phyloP scores from a whole-genome alignment of 176 grass and related monocot species.

The Oryza australiensis region DNA sequence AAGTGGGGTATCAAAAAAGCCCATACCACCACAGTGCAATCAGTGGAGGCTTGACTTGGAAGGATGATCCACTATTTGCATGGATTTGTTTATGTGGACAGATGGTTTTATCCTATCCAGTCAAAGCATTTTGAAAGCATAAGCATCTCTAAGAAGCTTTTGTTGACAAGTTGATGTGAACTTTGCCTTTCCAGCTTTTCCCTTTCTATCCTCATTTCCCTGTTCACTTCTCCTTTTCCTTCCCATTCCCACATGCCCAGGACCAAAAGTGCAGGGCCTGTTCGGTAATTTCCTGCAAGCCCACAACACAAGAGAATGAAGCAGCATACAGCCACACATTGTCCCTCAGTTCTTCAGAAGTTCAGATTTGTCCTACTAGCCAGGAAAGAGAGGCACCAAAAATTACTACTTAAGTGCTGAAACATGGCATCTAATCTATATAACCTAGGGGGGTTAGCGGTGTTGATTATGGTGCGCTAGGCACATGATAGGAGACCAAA shows the following conservation, averaged over 20 bases:
- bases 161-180: slow-evolving; percentile 59
- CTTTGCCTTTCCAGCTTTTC: slow-evolving; percentile 47
- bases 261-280: slow-evolving; percentile 38
- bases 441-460: slow-evolving; percentile 46
- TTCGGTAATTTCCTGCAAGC: slow-evolving; percentile 17
- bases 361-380: slow-evolving; percentile 76
- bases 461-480: slow-evolving; percentile 44
- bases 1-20: background rate
- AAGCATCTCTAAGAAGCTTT: slow-evolving; percentile 69
- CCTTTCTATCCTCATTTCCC: slow-evolving; percentile 61
- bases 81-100: background rate
- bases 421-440: slow-evolving; percentile 36
- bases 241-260: slow-evolving; percentile 43
- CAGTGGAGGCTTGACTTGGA: background rate
- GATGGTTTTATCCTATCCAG: slow-evolving; percentile 7
- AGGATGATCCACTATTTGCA: slow-evolving; percentile 1
- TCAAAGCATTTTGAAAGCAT: slow-evolving; percentile 63
- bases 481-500: slow-evolving; percentile 53
- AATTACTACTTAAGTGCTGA: slow-evolving; percentile 27
- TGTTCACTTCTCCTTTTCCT: slow-evolving; percentile 34
- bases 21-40: background rate
- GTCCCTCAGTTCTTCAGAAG: slow-evolving; percentile 28
- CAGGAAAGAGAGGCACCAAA: slow-evolving; percentile 5
- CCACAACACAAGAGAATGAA: slow-evolving; percentile 44
- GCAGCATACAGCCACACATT: background rate